Base-by-base conservation (phyloP, 2,329 filamentous ascomycete species). In the Lasiodiplodia citricola region DNA sequence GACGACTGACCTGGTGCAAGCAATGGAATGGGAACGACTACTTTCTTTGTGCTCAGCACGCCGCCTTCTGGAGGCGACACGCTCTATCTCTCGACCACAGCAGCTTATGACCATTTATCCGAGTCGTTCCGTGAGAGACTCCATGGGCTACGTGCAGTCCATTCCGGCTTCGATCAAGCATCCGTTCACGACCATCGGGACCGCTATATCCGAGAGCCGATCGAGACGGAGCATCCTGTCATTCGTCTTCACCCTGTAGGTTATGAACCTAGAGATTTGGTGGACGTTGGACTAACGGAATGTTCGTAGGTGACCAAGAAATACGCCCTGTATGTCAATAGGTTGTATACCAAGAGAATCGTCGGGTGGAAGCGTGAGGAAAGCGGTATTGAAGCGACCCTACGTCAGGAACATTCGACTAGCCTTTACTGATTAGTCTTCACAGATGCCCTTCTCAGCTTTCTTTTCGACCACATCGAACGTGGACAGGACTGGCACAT, bases 311-410 rank as follows among this genome's bases (percentile, higher is more conserved):
- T 70, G 16, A 70, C 70, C 41, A 69, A 69, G 14, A 68, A 70
- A 55, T 68, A 69, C 50, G 67, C 69, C 18, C 67, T 71, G 3
- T 72, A 69, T 37, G 65, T 70, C 28, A 71, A 72, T 44, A 62
- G 68, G 4, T 68, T 70, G 14, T 71, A 70, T 23, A 71, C 70
- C 7, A 70, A 70, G 51, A 63, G 37, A 4, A 71, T 71, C 37
- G 67, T 70, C 7, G 70, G 70, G 18, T 64, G 70, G 31, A 58
- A 72, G 31, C 65, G 70, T 5, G 69, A 72, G 55, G 68, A 69
- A 57, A 70, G 67, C 18, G 69, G 69, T 67, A 31, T 13, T 28
- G 64, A 11, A 41, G 8, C 5, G 21, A 4, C 25, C 8, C 18
- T 16, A 35, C 3, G 63, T 7, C 21, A 41, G 28, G 14, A 41